Base-by-base conservation (phyloP, 176 grass and related monocot genomes). In the Oryza glumipatula region DNA sequence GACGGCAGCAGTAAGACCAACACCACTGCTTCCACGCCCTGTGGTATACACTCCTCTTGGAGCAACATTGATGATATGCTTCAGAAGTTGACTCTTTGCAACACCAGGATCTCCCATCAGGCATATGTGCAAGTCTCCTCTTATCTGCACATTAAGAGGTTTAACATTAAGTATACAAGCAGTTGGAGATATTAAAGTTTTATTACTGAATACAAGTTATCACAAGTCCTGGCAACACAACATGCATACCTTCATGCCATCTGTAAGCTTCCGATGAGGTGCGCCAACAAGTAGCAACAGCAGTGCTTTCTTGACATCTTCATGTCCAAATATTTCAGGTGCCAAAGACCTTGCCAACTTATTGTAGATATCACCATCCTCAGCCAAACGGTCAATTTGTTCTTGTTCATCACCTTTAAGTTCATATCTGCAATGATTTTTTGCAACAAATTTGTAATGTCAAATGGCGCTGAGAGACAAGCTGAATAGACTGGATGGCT, bases 281-380 rank as follows among this genome's bases (percentile, higher is more conserved):
- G 97, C 89, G 0, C 97, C 97, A 45, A 99, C 97, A 86, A 99
- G 97, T 76, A 99, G 94, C 54, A 99, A 72, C 32, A 99, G 36
- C 65, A 99, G 90, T 72, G 94, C 97, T 51, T 99, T 99, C 72
- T 99, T 99, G 3, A 99, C 97, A 64, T 99, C 97, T 86, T 99
- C 97, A 84, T 99, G 97, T 17, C 97, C 97, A 89, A 99, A 99
- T 92, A 99, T 99, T 94, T 99, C 97, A 73, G 97, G 97, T 76
- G 97, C 97, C 75, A 99, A 75, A 17, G 97, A 99, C 45, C 49
- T 95, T 73, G 97, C 19, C 73, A 99, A 78, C 84, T 99, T 99
- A 78, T 85, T 96, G 84, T 96, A 96, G 70, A 99, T 94, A 86
- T 99, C 94, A 77, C 97, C 97, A 86, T 99, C 97, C 84, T 99